A percentile compares a stretch with the other conserved stretches of the same genome.
phyloP scores from a whole-genome alignment of 2,329 filamentous ascomycete species.

The Aspergillus transmontanensis region DNA sequence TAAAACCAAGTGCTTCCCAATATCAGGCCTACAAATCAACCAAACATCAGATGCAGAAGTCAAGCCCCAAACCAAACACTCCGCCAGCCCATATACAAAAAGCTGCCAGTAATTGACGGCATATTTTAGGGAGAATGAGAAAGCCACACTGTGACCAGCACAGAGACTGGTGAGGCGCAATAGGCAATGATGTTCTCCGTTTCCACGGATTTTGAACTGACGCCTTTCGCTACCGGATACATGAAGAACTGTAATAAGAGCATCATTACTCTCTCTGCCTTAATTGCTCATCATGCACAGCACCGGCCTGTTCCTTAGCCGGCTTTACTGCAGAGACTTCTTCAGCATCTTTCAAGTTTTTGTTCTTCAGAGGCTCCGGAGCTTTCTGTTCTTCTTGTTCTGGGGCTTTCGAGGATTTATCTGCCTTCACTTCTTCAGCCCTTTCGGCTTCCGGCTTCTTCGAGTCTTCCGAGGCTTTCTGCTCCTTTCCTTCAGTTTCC shows the following conservation, averaged over 20 bases:
- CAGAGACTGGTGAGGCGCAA: slow-evolving; percentile 9
- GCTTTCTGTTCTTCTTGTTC: slow-evolving; percentile 49
- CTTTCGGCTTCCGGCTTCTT: slow-evolving; percentile 19
- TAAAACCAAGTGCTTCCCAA: slow-evolving; percentile 4
- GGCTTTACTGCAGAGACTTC: slow-evolving; percentile 27
- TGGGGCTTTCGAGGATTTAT: slow-evolving; percentile 55
- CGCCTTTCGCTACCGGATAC: not conserved
- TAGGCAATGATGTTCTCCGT: not conserved
- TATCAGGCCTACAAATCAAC: slow-evolving; percentile 2
- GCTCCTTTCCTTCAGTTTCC: slow-evolving; percentile 56
- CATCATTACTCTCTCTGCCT: slow-evolving; percentile 2
- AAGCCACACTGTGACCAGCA: slow-evolving; percentile 24
- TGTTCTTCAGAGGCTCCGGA: slow-evolving; percentile 8
- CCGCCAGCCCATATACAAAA: slow-evolving; percentile 19
- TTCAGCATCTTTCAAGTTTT: slow-evolving; percentile 22
- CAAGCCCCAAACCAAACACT: slow-evolving; percentile 10
- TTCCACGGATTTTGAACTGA: not conserved
- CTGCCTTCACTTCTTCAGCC: slow-evolving; percentile 24
- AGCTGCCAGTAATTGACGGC: slow-evolving; percentile 5
- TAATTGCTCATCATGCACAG: slow-evolving; percentile 2
- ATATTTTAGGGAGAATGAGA: slow-evolving; percentile 9
- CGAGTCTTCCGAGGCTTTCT: slow-evolving; percentile 8
- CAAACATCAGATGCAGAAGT: slow-evolving; percentile 12
- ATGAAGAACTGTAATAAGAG: not conserved
- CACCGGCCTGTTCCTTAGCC: slow-evolving; percentile 16